Base-by-base conservation (phyloP, 1,284 basidiomycete genomes). In the Pseudozyma tsukubaensis region DNA sequence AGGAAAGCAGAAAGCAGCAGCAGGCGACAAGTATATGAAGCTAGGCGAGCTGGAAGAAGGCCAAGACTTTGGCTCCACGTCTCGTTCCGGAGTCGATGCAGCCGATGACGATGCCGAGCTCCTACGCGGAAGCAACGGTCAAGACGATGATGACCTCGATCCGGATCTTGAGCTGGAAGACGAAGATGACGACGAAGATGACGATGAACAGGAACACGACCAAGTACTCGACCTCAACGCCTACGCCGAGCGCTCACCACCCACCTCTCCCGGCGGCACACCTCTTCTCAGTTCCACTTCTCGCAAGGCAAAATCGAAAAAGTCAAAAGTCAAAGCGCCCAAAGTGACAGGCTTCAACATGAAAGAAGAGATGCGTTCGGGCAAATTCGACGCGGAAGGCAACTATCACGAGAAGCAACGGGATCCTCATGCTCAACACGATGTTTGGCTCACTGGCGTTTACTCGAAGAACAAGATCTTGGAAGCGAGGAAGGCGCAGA, bases 301-400 rank as follows among this genome's bases (percentile, higher is more conserved):
- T 14, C 40, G 51, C 52, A 55, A 59, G 3, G 35, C 52, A 3
- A 61, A 50, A 34, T 52, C 54, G 11, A 53, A 50, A 14, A 61
- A 58, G 35, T 24, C 12, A 16, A 56, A 70, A 29, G 7, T 50
- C 19, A 69, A 73, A 51, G 24, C 96, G 97, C 94, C 97, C 85
- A 92, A 95, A 80, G 84, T 98, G 13, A 95, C 93, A 9, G 92
- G 92, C 35, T 99, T 99, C 89, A 97, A 99, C 85, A 98, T 99
- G 97, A 92, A 94, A 76, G 91, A 92, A 76, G 97, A 99, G 88
- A 95, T 99, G 91, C 91, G 93, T 80, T 93, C 97, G 84, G 97
- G 97, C 36, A 92, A 94, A 79, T 97, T 99, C 86, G 92, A 94
- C 11, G 92, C 92, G 61, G 96, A 98, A 79, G 97, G 97, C 49